Percentiles rank a stretch among this genome's conserved stretches.
phyloP scores from a whole-genome alignment of 176 grass and related monocot genomes.

The Carex scoparia region DNA sequence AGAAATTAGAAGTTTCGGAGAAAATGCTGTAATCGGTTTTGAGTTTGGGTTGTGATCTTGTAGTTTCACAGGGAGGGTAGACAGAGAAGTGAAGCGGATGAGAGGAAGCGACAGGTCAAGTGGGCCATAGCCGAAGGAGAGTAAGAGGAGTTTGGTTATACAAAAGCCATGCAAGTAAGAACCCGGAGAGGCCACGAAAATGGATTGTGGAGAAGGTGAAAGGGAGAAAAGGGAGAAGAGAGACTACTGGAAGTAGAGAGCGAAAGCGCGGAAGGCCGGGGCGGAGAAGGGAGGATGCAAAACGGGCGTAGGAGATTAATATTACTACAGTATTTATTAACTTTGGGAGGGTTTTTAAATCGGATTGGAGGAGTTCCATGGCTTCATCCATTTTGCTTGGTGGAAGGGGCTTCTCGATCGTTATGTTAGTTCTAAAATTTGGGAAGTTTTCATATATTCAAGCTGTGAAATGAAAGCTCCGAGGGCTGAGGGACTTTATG shows the following conservation, averaged over 20 bases:
- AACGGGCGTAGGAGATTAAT: neutral
- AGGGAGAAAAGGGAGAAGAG: constrained; percentile 25
- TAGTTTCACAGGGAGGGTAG: constrained; percentile 29
- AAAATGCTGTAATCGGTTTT: neutral
- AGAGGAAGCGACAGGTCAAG: constrained; percentile 22
- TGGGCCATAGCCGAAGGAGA: constrained; percentile 32
- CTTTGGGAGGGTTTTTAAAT: constrained; percentile 12
- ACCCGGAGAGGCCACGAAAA: constrained; percentile 26
- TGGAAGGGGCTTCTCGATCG: too few relatives aligned
- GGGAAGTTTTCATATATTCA: too few relatives aligned
- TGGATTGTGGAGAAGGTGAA: constrained; percentile 29
- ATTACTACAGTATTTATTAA: neutral
- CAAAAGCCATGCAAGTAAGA: constrained; percentile 46
- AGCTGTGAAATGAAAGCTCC: too few relatives aligned
- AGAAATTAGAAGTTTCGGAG: neutral
- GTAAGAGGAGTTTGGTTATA: constrained; percentile 41
- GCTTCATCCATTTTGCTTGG: constrained; percentile 1
- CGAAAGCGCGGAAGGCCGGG: constrained; percentile 17
- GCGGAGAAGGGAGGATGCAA: constrained; percentile 5
- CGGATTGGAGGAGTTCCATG: neutral
- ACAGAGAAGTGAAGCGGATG: constrained; percentile 10
- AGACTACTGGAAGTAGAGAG: constrained; percentile 24
- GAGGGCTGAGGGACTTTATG: too few relatives aligned
- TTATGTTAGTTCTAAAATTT: too few relatives aligned
- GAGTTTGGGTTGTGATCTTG: neutral